phyloP scores from a whole-genome alignment of 495 filamentous ascomycete species.

The Antarctomyces pellizariae region DNA sequence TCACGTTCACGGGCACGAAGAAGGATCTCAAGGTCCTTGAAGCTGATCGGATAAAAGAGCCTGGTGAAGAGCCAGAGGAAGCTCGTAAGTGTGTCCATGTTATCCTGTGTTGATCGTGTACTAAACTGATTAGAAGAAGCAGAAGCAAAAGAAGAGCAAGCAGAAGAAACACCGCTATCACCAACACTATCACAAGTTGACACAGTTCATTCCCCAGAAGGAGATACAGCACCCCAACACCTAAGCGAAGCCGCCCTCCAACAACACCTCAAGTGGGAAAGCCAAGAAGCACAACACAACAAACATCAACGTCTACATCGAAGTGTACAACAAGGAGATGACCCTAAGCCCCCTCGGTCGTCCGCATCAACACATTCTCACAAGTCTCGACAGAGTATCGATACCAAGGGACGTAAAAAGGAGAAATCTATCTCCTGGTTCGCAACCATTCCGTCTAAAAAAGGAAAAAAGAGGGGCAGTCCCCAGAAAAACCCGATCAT shows the following conservation, averaged over 20 bases:
- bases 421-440: background rate
- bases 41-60: no score
- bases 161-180: background rate
- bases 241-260: conserved; percentile 1
- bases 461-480: background rate
- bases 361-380: background rate
- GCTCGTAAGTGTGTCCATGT: no score
- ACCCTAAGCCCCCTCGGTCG: background rate
- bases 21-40: conserved; percentile 6
- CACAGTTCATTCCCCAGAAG: background rate
- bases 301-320: background rate
- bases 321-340: no score
- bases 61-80: no score
- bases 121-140: no score
- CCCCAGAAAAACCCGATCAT: background rate
- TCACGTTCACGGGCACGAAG: conserved; percentile 6
- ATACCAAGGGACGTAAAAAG: background rate
- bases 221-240: background rate
- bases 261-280: background rate
- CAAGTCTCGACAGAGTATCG: background rate
- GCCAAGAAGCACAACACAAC: background rate
- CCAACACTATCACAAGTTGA: background rate
- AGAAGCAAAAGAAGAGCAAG: no score
- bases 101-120: no score
- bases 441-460: background rate